Evolutionary conservation across 345 rosid genomes (phyloP), one percentile per base, ranked within the genome.

Genomic region (Durio zibethinus): DNA sequence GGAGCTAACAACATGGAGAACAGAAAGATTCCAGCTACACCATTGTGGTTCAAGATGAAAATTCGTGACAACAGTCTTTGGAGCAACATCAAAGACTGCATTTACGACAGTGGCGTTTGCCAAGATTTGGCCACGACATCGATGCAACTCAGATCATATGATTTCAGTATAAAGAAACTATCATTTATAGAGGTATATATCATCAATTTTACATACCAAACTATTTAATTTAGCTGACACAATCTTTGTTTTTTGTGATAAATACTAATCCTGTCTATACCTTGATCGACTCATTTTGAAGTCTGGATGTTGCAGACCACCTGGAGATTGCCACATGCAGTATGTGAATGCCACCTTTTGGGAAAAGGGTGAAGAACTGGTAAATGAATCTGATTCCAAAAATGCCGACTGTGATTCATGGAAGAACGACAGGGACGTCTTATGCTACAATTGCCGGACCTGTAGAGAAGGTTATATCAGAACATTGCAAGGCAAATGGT

Each of bases 221-320:
- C 43, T 11, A 15, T n/a, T 23, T 3, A 9, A 9, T 0, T 56
- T 23, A 56, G 31, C 15, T 10, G 31, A 45, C 12, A 53, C 12
- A 45, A 47, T 21, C 27, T 15, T 20, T 68, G 15, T 27, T 45
- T 38, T 20, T 33, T 29, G 4, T 12, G 35, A 6, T 5, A 42
- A 43, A 68, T 7, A 25, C 73, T 68, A n/a, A 57, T 9, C 27
- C n/a, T 23, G 3, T 70, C 45, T 7, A 25, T 23, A 5, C 11
- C 11, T 18, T 63, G 9, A 61, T 60, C 15, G 21, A 66, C 10
- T 70, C 9, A 31, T 40, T 18, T 35, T 76, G n/a, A 18, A 93
- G 98, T 77, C 81, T 7, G 98, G 97, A 75, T 94, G 98, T 71
- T 94, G 97, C 87, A 88, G 54, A 73, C 98, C 98, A 1, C 94